These are phyloP conservation scores for Stylonectria norvegica DNA, from an alignment of 2,329 filamentous ascomycete genomes.

Conservation along the genomic window DNA sequence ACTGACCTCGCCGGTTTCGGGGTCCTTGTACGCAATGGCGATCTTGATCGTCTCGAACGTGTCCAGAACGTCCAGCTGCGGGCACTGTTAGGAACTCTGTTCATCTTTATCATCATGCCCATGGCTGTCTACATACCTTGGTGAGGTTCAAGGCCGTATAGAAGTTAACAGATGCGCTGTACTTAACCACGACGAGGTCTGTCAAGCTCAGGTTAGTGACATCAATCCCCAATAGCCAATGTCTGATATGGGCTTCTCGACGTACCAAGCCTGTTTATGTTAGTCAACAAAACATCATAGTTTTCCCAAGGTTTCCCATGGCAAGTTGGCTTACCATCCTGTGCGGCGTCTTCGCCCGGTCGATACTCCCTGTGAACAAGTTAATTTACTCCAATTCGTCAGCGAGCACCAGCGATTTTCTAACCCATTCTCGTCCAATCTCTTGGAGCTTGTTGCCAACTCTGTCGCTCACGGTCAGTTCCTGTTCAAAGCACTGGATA, in stretches of 20 bases:
- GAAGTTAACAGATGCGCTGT: constrained; percentile 58
- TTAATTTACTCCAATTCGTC: background rate
- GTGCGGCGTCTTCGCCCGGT: constrained; percentile 8
- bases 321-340: constrained; percentile 7
- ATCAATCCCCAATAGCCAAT: background rate
- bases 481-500: no score
- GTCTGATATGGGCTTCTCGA: no score
- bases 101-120: no score
- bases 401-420: background rate
- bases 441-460: constrained; percentile 24
- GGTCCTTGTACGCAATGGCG: background rate
- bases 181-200: constrained; percentile 64
- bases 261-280: no score
- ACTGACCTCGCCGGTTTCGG: background rate
- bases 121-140: constrained; percentile 3
- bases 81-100: background rate
- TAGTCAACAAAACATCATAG: no score
- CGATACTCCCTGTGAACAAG: constrained; percentile 1
- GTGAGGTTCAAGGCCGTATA: constrained; percentile 49
- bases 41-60: constrained; percentile 66
- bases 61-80: constrained; percentile 66
- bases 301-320: no score
- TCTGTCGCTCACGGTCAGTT: constrained; percentile 37
- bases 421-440: constrained; percentile 38
- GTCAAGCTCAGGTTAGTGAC: constrained; percentile 37